phyloP scores from a whole-genome alignment of 208 protist species.

The Porcisia deanei region DNA sequence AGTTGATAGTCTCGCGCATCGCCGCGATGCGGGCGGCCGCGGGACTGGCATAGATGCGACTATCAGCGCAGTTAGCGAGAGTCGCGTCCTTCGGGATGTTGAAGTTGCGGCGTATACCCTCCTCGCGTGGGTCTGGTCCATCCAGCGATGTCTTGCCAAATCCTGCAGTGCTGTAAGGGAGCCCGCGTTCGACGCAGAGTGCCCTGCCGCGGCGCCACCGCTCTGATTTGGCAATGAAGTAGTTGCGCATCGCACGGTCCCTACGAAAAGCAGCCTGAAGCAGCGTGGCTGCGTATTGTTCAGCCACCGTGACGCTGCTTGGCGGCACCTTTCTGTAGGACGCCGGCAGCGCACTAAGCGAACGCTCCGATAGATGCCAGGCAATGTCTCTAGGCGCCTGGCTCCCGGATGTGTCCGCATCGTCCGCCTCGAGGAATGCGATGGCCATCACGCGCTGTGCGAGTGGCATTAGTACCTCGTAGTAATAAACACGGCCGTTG shows the following conservation, averaged over 20 bases:
- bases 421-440: constrained; percentile 62
- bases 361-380: constrained; percentile 75
- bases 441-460: constrained; percentile 85
- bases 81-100: constrained; percentile 35
- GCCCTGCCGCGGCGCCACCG: constrained; percentile 63
- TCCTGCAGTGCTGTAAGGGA: constrained; percentile 68
- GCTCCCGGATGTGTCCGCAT: constrained; percentile 32
- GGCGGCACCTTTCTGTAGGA: constrained; percentile 22
- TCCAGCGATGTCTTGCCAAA: constrained; percentile 57
- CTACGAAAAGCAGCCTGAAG: constrained; percentile 86
- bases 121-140: constrained; percentile 56
- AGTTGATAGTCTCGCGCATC: constrained; percentile 18
- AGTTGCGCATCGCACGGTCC: constrained; percentile 59
- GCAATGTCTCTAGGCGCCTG: constrained; percentile 55
- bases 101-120: constrained; percentile 58
- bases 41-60: constrained; percentile 26
- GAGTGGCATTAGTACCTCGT: constrained; percentile 85
- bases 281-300: constrained; percentile 84
- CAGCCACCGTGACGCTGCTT: constrained; percentile 50
- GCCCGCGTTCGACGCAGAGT: constrained; percentile 54
- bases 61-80: constrained; percentile 19
- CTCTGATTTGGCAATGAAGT: constrained; percentile 44
- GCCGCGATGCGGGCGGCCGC: constrained; percentile 31
- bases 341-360: constrained; percentile 35
- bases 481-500: constrained; percentile 82